These are phyloP conservation scores for Aspergillus jensenii DNA, from an alignment of 2,329 filamentous ascomycete genomes.

Conservation along the genomic window DNA sequence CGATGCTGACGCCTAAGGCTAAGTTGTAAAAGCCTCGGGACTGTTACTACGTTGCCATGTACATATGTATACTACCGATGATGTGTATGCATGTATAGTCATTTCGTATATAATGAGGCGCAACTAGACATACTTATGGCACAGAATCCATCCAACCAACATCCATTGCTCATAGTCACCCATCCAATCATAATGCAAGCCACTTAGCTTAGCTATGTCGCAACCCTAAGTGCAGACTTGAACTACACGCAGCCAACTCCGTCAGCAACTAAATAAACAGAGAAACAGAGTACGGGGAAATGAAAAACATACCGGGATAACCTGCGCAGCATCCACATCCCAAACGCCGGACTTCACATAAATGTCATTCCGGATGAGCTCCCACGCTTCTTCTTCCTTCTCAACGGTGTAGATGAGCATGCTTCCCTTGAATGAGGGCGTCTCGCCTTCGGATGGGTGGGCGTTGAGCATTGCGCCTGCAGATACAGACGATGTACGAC, in stretches of 20 bases:
- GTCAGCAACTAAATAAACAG: neutral
- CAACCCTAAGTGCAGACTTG: conserved; percentile 30
- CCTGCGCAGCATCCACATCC: conserved; percentile 67
- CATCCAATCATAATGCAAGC: neutral
- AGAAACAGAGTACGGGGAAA: neutral
- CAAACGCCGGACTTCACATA: conserved; percentile 74
- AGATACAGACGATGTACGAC: neutral
- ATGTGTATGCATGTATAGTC: neutral
- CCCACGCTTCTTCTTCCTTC: conserved; percentile 67
- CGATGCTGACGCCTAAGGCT: conserved; percentile 62
- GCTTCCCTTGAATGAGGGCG: conserved; percentile 69
- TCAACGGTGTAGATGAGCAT: conserved; percentile 67
- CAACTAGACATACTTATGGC: neutral
- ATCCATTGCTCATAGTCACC: neutral
- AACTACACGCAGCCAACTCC: conserved; percentile 21
- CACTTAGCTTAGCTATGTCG: neutral
- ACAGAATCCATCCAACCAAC: neutral
- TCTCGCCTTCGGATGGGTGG: conserved; percentile 62
- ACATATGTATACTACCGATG: neutral
- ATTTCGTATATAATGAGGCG: neutral
- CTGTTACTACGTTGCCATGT: neutral
- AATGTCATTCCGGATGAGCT: conserved; percentile 68
- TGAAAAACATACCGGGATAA: conserved; percentile 38
- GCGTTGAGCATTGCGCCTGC: conserved; percentile 67
- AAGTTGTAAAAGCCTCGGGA: conserved; percentile 47